A percentile compares a stretch with the other conserved stretches of the same genome.
Conservation (phyloP, 2,329 filamentous ascomycete species). For the Penicillium janthinellum region DNA sequence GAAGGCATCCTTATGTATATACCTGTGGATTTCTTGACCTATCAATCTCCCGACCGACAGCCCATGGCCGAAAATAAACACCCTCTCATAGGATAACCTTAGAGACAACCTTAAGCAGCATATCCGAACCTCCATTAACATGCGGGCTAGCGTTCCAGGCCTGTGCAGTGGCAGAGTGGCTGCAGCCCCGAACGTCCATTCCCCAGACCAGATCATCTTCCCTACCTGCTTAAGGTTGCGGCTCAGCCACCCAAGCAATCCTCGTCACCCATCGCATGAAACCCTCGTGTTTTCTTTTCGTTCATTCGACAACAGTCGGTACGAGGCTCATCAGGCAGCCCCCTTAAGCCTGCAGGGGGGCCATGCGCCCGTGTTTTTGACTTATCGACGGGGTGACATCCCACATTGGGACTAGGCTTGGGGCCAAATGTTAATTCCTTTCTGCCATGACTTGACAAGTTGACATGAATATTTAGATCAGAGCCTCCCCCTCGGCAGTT, state of each 20-base stretch:
- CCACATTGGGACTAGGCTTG: neutral
- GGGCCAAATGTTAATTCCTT: constrained; percentile 1
- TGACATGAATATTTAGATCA: neutral
- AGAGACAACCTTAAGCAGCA: no score
- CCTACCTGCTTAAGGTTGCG: neutral
- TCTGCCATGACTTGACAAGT: neutral
- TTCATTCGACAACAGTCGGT: neutral
- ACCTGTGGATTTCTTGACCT: no score
- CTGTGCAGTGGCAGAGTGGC: neutral
- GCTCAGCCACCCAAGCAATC: neutral
- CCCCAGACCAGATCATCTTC: neutral
- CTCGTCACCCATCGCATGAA: neutral
- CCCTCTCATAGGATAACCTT: no score
- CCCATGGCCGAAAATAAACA: neutral
- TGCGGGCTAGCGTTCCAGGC: no score
- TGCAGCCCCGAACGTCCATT: neutral
- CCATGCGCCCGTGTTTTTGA: constrained; percentile 1
- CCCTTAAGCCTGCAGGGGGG: neutral
- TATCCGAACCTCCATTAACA: no score
- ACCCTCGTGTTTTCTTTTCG: neutral
- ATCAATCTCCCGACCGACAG: no score
- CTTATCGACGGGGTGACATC: neutral
- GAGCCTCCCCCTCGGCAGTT: neutral
- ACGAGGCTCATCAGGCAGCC: neutral
- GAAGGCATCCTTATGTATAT: no score